Percentiles rank a stretch among this genome's conserved stretches.
Conservation (phyloP, 495 filamentous ascomycete genomes). For the Acidiella bohemica region DNA sequence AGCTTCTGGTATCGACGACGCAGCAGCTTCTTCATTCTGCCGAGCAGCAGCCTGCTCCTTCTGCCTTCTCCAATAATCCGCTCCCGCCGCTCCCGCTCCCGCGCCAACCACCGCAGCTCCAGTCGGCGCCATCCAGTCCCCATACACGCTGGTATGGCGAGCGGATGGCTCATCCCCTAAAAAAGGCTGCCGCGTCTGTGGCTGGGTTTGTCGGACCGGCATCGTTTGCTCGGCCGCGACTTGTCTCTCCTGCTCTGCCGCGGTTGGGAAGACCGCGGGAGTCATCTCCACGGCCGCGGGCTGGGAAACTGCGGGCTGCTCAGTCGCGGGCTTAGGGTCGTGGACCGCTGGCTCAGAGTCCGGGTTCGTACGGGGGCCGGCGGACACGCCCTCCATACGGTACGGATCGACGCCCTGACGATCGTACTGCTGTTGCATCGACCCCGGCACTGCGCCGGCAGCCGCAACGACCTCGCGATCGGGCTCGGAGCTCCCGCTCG, state of each 20-base stretch:
- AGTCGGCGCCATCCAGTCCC: slow-evolving; percentile 30
- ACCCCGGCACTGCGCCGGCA: slow-evolving; percentile 29
- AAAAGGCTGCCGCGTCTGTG: slow-evolving; percentile 15
- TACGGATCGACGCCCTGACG: slow-evolving; percentile 9
- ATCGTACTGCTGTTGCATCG: slow-evolving; percentile 6
- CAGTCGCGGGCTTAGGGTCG: not conserved
- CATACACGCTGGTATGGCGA: slow-evolving; percentile 24
- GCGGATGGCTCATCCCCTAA: slow-evolving; percentile 10
- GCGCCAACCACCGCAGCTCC: slow-evolving; percentile 25
- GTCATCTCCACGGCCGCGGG: not conserved
- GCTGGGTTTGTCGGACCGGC: slow-evolving; percentile 2
- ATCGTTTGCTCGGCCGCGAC: not conserved
- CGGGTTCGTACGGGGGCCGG: slow-evolving; percentile 1
- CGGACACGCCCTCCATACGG: slow-evolving; percentile 9
- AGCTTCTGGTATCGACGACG: not conserved
- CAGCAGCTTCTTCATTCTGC: not conserved
- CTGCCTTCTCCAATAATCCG: slow-evolving; percentile 19
- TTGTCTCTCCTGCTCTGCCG: not conserved
- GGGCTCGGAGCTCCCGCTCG: slow-evolving; percentile 45
- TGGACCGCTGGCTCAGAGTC: too few relatives aligned
- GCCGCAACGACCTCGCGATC: slow-evolving; percentile 45
- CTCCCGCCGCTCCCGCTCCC: slow-evolving; percentile 21
- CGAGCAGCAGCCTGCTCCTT: not conserved
- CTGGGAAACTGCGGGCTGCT: not conserved
- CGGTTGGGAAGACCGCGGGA: not conserved